Base-by-base conservation (phyloP, 1,284 basidiomycete species). In the Ustilago crameri region DNA sequence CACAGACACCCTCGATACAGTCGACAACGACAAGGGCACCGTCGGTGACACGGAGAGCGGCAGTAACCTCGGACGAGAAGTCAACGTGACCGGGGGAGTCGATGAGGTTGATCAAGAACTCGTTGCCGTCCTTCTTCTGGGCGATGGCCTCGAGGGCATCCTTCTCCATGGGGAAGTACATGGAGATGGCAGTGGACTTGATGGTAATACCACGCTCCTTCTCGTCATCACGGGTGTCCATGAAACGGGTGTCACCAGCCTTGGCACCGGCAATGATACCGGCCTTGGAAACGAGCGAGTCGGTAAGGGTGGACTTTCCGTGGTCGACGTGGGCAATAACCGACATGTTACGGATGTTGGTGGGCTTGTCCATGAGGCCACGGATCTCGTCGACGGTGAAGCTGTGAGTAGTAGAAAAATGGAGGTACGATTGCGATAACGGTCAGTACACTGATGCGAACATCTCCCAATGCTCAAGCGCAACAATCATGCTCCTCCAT, bases 121-220 rank as follows among this genome's bases (percentile, higher is more conserved):
- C 93, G 85, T 89, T 89, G 78, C 93, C 94, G 3, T 90, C 89
- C 44, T 93, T 95, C 87, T 95, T 92, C 88, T 98, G 95, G 86
- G 93, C 91, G 85, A 98, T 91, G 69, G 91, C 87, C 18, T 84
- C 80, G 46, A 82, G 66, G 46, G 79, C 68, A 20, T 97, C 95
- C 88, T 96, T 93, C 84, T 88, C 85, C 83, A 99, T 89, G 87
- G 93, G 90, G 85, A 99, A 98, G 87, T 96, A 98, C 96, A 98
- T 98, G 68, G 96, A 97, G 85, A 98, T 98, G 84, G 95, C 96
- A 46, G 96, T 99, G 48, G 96, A 98, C 87, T 99, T 99, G 88
- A 99, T 99, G 66, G 96, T 99, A 84, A 99, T 99, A 89, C 96
- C 96, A 87, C 96, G 95, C 86, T 98, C 96, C 85, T 97, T 98